Conservation (phyloP, 2,329 filamentous ascomycete genomes). For the Didymella lethalis region DNA sequence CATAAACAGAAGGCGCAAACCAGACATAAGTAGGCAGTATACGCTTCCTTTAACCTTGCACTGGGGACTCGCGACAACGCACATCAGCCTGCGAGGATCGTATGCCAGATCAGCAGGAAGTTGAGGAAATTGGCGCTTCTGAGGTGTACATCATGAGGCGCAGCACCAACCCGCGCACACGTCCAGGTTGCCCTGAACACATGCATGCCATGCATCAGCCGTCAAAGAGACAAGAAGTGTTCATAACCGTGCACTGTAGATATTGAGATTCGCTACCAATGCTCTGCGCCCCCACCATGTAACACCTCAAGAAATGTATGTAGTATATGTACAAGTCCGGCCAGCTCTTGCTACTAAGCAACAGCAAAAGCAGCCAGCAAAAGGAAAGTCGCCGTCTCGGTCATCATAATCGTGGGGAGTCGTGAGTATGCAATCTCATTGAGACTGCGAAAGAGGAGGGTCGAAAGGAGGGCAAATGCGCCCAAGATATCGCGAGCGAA, state of each 20-base stretch:
- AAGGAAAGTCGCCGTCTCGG: conserved; percentile 17
- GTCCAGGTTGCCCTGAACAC: too few species aligned
- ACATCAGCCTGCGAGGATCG: too few species aligned
- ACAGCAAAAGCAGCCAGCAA: conserved; percentile 1
- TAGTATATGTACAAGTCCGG: conserved; percentile 25
- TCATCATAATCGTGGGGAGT: conserved; percentile 21
- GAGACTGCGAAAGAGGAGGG: not conserved
- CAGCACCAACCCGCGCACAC: too few species aligned
- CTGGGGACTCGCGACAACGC: too few species aligned
- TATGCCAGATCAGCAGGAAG: too few species aligned
- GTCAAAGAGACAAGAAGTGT: too few species aligned
- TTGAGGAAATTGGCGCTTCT: too few species aligned
- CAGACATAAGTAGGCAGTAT: too few species aligned
- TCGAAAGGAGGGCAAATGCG: not conserved
- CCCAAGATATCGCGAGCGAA: not conserved
- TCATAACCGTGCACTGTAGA: not conserved
- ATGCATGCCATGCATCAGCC: too few species aligned
- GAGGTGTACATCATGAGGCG: too few species aligned
- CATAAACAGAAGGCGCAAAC: too few species aligned
- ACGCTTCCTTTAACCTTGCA: too few species aligned
- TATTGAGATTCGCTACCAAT: conserved; percentile 20
- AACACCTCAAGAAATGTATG: conserved; percentile 17
- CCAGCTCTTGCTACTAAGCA: not conserved
- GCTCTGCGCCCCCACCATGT: conserved; percentile 2
- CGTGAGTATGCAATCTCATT: conserved; percentile 10